These are phyloP conservation scores for Pseudoneurospora amorphoporcata DNA, from an alignment of 495 filamentous ascomycete genomes.

Conservation along the genomic window DNA sequence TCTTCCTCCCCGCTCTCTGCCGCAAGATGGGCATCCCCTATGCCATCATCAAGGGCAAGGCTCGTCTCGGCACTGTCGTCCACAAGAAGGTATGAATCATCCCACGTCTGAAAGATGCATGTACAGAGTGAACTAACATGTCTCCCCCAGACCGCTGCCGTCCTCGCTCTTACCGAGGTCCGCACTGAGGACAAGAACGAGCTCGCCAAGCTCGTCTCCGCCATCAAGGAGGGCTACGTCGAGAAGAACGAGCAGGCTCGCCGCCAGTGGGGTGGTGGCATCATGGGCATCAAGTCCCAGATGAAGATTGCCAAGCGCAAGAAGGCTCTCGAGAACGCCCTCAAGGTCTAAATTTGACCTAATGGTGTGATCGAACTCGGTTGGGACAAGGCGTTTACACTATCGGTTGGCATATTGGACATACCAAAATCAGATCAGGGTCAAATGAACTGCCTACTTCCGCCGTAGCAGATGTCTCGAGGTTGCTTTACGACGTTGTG, in stretches of 20 bases:
- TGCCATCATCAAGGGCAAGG: slow-evolving; percentile 99
- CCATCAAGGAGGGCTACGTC: slow-evolving; percentile 96
- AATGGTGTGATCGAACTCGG: slow-evolving; percentile 14
- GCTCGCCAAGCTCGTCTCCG: slow-evolving; percentile 88
- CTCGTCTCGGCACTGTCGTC: slow-evolving; percentile 93
- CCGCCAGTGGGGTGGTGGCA: slow-evolving; percentile 98
- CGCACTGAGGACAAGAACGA: slow-evolving; percentile 96
- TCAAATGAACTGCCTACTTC: slow-evolving; percentile 26
- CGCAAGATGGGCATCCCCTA: slow-evolving; percentile 99
- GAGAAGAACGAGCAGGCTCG: slow-evolving; percentile 90
- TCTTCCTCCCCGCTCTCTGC: slow-evolving; percentile 98
- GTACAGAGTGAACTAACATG: slow-evolving; percentile 16
- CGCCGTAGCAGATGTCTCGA: slow-evolving; percentile 7
- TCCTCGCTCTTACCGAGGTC: slow-evolving; percentile 91
- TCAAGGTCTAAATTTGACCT: slow-evolving; percentile 71
- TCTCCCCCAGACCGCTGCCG: slow-evolving; percentile 69
- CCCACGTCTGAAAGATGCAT: background rate
- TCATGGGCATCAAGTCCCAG: slow-evolving; percentile 97
- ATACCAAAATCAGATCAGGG: slow-evolving; percentile 30
- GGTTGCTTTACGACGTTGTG: background rate
- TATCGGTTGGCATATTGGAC: slow-evolving; percentile 28
- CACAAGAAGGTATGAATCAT: slow-evolving; percentile 83
- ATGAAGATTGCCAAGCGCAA: slow-evolving; percentile 90
- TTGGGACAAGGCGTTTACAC: slow-evolving; percentile 14
- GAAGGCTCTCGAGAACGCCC: slow-evolving; percentile 82